phyloP scores from a whole-genome alignment of 345 rosid genomes.

The Camelina hispida region DNA sequence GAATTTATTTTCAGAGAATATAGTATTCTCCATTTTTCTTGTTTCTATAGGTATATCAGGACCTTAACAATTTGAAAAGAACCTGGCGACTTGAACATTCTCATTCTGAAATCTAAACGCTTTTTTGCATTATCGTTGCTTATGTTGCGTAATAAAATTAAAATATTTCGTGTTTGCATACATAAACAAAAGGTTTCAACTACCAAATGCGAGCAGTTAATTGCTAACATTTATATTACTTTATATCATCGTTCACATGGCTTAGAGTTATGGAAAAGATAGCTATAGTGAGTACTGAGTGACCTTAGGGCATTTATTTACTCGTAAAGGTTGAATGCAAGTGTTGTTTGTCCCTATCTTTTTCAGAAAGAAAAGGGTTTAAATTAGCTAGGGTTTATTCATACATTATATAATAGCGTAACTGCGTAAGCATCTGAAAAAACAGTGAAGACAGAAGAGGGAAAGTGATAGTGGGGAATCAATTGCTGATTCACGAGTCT shows the following conservation, averaged over 20 bases:
- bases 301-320: slow-evolving; percentile 37
- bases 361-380: slow-evolving; percentile 31
- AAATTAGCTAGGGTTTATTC: slow-evolving; percentile 33
- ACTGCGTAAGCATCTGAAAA: slow-evolving; percentile 42
- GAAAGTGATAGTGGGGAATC: slow-evolving; percentile 46
- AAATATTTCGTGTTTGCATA: not conserved
- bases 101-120: not conserved
- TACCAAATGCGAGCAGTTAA: slow-evolving; percentile 4
- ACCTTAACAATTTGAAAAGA: not conserved
- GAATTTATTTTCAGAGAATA: not conserved
- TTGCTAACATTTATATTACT: not conserved
- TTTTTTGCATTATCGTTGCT: not conserved
- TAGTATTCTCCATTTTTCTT: not conserved
- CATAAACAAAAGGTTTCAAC: not conserved
- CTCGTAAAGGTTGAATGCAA: slow-evolving; percentile 41
- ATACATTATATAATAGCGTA: slow-evolving; percentile 33
- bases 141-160: not conserved
- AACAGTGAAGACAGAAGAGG: slow-evolving; percentile 28
- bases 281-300: slow-evolving; percentile 33
- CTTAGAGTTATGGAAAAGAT: slow-evolving; percentile 39
- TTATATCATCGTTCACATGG: slow-evolving; percentile 36
- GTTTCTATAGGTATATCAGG: not conserved
- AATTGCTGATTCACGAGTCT: slow-evolving; percentile 44
- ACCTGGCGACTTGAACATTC: not conserved
- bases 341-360: slow-evolving; percentile 42